Base-by-base conservation (phyloP, 179 eudicot genomes). In the Gypsophila paniculata region DNA sequence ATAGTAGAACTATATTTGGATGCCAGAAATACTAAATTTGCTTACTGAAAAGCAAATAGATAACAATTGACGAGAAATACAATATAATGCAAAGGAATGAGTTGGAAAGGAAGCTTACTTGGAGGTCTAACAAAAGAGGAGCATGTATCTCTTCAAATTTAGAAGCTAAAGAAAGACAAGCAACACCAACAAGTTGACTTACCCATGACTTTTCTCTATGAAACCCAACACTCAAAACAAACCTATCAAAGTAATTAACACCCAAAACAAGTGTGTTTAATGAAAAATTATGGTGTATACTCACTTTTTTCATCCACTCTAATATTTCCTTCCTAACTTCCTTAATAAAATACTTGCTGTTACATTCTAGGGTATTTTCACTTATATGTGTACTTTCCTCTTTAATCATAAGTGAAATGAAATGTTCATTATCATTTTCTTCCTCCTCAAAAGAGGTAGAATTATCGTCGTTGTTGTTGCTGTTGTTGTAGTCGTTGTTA, bases 101-200 rank as follows among this genome's bases (percentile, higher is more conserved):
- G 44, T 61, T 6, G 5, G 9, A 64, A 34, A 32, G 17, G 48
- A 62, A 36, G 48, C 70, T 75, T 80, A 80, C 83, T 74, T 77
- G 83, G 22, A 80, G 75, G n/a, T 74, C 67, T 5, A 60, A 9
- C 14, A 78, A 69, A 52, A 61, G 73, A 61, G 91, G 93, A 72
- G 84, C 89, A 78, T 80, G 85, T 44, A 81, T 80, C 65, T 87
- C 97, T 79, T 90, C 91, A 73, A 89, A 75, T 71, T 90, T 90
- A 44, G 96, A 86, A 86, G 94, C 93, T 61, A 90, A 49, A 69
- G 96, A 88, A 52, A 90, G 84, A 66, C 89, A 88, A 72, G 94
- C 91, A 71, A 89, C 79, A 74, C 93, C 90, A 70, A 74, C 85
- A 52, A 90, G 79, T 48, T 90, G 96, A 70, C 64, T 76, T 87